Evolutionary conservation across 495 filamentous ascomycete genomes (phyloP), one percentile per base, ranked within the genome.

Genomic region (Acidiella bohemica): DNA sequence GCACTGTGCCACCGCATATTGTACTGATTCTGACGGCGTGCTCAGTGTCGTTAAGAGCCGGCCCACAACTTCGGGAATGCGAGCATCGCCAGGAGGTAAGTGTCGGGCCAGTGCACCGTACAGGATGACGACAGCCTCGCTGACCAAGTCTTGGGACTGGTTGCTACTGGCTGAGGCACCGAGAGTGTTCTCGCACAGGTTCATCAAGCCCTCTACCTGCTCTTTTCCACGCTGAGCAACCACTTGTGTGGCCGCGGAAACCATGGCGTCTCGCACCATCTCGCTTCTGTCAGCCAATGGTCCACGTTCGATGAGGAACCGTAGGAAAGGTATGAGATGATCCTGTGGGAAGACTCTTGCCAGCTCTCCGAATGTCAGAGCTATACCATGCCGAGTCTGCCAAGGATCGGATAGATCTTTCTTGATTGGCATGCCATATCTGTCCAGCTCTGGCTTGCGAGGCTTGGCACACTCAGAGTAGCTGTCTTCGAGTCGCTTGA

Each of bases 1-100:
- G 54, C 90, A 97, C 45, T 84, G 82, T 5, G 90, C 84, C 11
- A 95, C 84, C 17, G 90, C 90, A 53, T 90, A 93, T 57, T 97
- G 90, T 3, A 97, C 90, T 7, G 81, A 80, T 56, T 97, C 90
- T 3, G 88, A 95, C n/a, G 90, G 90, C 7, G 88, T 96, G 52
- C 79, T 83, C 20, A 97, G 67, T 5, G 92, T 92, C 17, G 71
- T 73, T 24, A 96, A 70, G 13, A 97, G 66, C 41, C 84, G 73
- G 44, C 84, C 75, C 22, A 96, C 73, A 33, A 95, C 88, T 9
- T 78, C 75, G 6, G 83, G 83, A 29, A 96, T 69, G 41, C 90
- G 83, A 37, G 72, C 60, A 55, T 97, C 90, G 5, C 85, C 83
- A 2, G 75, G 63, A 44, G 80, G 77, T 29, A 97, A 65, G 66